Base-by-base conservation (phyloP, 2,329 filamentous ascomycete species). In the Clarireedia sp. region DNA sequence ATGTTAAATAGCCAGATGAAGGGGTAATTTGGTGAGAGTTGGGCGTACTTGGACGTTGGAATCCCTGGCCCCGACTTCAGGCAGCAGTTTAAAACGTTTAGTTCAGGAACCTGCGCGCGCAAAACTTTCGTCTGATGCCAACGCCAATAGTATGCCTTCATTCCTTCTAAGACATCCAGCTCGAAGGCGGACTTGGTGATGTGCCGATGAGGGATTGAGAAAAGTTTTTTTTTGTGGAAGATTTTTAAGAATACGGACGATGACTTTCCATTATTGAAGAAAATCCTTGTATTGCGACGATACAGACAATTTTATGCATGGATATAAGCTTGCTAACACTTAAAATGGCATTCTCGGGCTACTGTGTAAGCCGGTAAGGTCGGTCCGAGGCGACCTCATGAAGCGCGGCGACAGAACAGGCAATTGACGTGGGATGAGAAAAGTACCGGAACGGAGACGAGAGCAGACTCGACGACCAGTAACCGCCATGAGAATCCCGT, bases 71-170 rank as follows among this genome's bases (percentile, higher is more conserved):
- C 49, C 33, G 52, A 45, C 40, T 49, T 54, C 52, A 54, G 52
- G 52, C 52, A 54, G 45, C 52, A 54, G 52, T 49, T 50, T 54
- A 54, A 44, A 54, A 23, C 36, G 38, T 48, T 48, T 16, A 53
- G 45, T 46, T 44, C 23, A 47, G 49, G 49, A 24, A 24, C 38
- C 12, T 44, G 40, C 41, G 45, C 6, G 29, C 12, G 29, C 8
- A 33, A n/a, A 29, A 47, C 12, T 38, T 43, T 43, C 23, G 41
- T 14, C 26, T 12, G 9, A 21, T 23, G 24, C 10, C 24, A 33
- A 48, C 17, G 29, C 51, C 36, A 54, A 54, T 54, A 21, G 33
- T 19, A 40, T 40, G 12, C 23, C 8, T 26, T 9, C n/a, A 48
- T 5, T 40, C 12, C 12, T 41, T 29, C n/a, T 7, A 41, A 49